Evolutionary conservation across 2,329 filamentous ascomycete genomes (phyloP), one percentile per base, ranked within the genome.

Genomic region (Elsinoe perseae): DNA sequence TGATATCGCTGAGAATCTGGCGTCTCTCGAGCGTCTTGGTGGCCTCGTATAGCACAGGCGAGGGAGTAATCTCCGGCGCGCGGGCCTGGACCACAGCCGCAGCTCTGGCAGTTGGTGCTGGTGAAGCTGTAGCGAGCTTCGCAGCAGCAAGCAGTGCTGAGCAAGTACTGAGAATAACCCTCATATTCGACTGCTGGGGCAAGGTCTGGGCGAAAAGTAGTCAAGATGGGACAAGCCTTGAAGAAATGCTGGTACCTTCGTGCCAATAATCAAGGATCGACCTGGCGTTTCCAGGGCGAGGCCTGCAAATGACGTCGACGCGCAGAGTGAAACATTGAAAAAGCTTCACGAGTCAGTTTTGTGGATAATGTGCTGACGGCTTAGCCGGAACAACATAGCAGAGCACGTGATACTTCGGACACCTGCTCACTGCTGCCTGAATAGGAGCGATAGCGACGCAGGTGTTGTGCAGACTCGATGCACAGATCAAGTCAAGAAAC

Each of bases 1-100:
- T 66, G 44, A 81, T 71, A 54, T 75, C 70, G 59, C 79, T 72
- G 58, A 82, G 75, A 60, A 77, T 76, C 43, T 74, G 73, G 8
- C 81, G 69, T 56, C 78, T 70, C 28, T 72, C 68, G 59, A 69
- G 64, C 16, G 77, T 75, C 57, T 64, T 68, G 5, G 70, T 70
- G 1, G 72, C 69, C 46, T 73, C 66, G 54, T 70, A 65, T 50
- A 71, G 60, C 40, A 73, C 71, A 10, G 74, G 72, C 21, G 73
- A 73, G 23, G 76, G 69, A 8, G 79, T 81, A 52, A 80, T 73
- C 61, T 74, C 65, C 42, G 77, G 74, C 62, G 75, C 70, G 8
- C 61, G 62, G 12, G 63, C 60, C 16, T 61, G 62, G 7, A 63
- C 61, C 27, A 59, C 20, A 10, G 28, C 21, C 7, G 53, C 46